These are phyloP conservation scores for Nitzschia inconspicua DNA, from an alignment of 108 stramenopile species.

Conservation along the genomic window DNA sequence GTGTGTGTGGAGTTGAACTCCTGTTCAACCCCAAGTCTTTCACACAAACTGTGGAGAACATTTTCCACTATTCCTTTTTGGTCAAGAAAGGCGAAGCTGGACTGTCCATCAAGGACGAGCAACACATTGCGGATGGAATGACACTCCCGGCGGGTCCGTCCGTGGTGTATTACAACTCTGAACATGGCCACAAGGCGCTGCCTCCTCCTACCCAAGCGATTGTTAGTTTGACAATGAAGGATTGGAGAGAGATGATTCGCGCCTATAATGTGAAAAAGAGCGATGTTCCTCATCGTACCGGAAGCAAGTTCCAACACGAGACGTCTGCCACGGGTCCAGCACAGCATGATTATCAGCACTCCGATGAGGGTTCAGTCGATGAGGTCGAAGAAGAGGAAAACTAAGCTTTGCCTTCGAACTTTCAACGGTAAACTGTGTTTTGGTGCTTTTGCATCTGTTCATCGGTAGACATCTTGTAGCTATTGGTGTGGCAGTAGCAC, in stretches of 20 bases:
- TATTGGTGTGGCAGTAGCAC: too few species aligned
- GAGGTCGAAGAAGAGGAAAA: too few species aligned
- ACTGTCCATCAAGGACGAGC: conserved; percentile 4
- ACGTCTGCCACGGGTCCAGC: too few species aligned
- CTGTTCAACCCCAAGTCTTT: conserved; percentile 83
- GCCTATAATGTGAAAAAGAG: conserved; percentile 52
- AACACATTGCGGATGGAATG: not conserved
- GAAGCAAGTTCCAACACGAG: too few species aligned
- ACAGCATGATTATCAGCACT: too few species aligned
- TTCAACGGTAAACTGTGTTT: too few species aligned
- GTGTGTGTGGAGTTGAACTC: conserved; percentile 33
- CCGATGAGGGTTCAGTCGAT: too few species aligned
- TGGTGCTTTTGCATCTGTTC: too few species aligned
- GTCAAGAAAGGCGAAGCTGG: conserved; percentile 59
- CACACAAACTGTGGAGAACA: conserved; percentile 89
- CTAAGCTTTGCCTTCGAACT: too few species aligned
- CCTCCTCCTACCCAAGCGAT: conserved; percentile 56
- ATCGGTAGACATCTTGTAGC: too few species aligned
- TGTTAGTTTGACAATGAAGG: conserved; percentile 67
- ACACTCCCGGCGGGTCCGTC: conserved; percentile 12
- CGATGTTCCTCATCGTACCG: conserved; percentile 60
- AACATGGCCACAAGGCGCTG: not conserved
- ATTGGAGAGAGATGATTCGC: conserved; percentile 68
- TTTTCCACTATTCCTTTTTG: conserved; percentile 79
- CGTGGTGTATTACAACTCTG: conserved; percentile 2